Base-by-base conservation (phyloP, 192 early-diverging fungal genomes). In the Coemansia biformis region DNA sequence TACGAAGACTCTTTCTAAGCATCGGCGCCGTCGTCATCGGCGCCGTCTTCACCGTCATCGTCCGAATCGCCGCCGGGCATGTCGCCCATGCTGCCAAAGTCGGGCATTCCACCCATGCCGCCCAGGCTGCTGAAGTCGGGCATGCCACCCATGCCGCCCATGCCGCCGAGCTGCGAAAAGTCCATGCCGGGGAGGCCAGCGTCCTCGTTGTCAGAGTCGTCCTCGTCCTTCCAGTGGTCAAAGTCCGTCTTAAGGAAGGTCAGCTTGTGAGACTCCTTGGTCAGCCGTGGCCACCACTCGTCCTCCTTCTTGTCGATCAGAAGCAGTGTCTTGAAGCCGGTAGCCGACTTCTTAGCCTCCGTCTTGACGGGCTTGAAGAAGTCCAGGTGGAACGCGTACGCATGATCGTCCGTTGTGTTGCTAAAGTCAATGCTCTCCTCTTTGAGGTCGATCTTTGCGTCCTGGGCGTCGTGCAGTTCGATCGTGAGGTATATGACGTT, bases 241-340 rank as follows among this genome's bases (percentile, higher is more conserved):
- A 97, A 97, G 59, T 97, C 92, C 7, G 89, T 90, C 78, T 92
- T 92, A 43, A 97, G 51, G 43, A 79, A 97, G 63, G 81, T 77
- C 42, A 70, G 62, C 69, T 85, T 89, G 8, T 4, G 57, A 23
- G 49, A 61, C 13, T 74, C 80, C 76, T 90, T 83, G 44, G 77
- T 79, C 59, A 97, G 75, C 43, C 89, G 83, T 15, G 87, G 84
- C 93, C 93, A 97, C 78, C 85, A 93, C 21, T 46, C 42, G 46
- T 76, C 71, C 44, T 84, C 78, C 51, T 78, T 79, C 74, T 96
- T 96, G 39, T 78, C 75, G 45, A 97, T 69, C 9, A 83, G 62
- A 56, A 95, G 57, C 17, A 76, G 39, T 19, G 88, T 58, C 43
- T 82, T 65, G 45, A 90, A 86, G 9, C 79, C 76, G 38, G 79